Percentiles rank a stretch among this genome's conserved stretches.
These are phyloP conservation scores for Venturia asperata DNA, from an alignment of 2,329 filamentous ascomycete species.

Conservation along the genomic window DNA sequence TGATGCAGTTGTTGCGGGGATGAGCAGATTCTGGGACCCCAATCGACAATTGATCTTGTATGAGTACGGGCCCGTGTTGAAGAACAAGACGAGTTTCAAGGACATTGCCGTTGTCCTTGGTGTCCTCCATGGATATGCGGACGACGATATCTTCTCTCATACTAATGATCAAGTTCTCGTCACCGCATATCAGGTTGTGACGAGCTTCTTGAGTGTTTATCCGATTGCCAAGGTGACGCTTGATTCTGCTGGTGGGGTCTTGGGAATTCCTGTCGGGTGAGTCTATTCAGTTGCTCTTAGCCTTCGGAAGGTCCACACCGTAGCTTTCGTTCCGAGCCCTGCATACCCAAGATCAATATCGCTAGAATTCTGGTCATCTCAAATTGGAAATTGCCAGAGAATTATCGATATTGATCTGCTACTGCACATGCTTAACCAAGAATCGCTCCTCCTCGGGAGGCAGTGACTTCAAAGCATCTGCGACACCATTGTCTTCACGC, in stretches of 20 bases:
- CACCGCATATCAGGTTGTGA: slow-evolving; percentile 27
- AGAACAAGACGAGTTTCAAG: slow-evolving; percentile 29
- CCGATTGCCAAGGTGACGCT: slow-evolving; percentile 25
- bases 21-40: slow-evolving; percentile 29
- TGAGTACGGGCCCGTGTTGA: slow-evolving; percentile 29
- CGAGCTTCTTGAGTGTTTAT: slow-evolving; percentile 27
- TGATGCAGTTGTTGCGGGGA: slow-evolving; percentile 24
- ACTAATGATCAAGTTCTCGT: slow-evolving; percentile 29
- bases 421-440: no score
- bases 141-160: slow-evolving; percentile 29
- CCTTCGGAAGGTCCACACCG: no score
- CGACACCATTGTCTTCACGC: no score
- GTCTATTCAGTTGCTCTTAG: not conserved
- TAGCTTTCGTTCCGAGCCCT: no score
- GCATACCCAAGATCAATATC: no score
- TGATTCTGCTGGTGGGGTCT: slow-evolving; percentile 24
- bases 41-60: slow-evolving; percentile 28
- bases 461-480: no score
- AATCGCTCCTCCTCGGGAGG: no score
- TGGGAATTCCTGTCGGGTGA: slow-evolving; percentile 30
- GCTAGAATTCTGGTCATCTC: no score
- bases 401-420: no score
- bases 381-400: no score
- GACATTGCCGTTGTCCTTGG: slow-evolving; percentile 30
- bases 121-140: slow-evolving; percentile 29